These are phyloP conservation scores for Salvia sclarea DNA, from an alignment of 305 asterid species.

Conservation along the genomic window DNA sequence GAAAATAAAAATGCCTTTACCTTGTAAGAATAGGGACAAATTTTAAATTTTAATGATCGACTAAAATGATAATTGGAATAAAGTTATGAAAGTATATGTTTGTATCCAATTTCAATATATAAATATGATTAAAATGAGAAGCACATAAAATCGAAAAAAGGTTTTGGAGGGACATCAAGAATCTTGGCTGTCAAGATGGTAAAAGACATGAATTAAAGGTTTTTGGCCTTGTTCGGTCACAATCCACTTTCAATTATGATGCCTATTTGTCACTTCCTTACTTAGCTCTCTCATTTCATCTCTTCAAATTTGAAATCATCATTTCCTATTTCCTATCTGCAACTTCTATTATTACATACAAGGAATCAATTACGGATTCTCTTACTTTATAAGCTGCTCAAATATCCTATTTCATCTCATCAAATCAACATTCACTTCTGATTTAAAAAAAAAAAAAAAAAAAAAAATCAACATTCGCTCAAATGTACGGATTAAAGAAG, in stretches of 20 bases:
- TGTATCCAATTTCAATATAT: not conserved
- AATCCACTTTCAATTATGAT: constrained; percentile 6
- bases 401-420: not conserved
- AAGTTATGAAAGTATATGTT: too few species aligned
- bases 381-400: too few species aligned
- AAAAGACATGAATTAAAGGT: constrained; percentile 24
- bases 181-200: constrained; percentile 31
- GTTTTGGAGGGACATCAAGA: constrained; percentile 22
- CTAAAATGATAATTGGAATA: too few species aligned
- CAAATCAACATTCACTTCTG: not conserved
- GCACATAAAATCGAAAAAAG: not conserved
- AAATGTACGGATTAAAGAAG: too few species aligned
- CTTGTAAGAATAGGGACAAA: too few species aligned
- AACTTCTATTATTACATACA: too few species aligned
- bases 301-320: not conserved
- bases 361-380: too few species aligned
- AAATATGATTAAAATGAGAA: not conserved
- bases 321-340: too few species aligned
- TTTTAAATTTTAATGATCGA: too few species aligned
- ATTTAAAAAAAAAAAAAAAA: too few species aligned
- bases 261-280: constrained; percentile 15
- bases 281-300: not conserved
- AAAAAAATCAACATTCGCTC: not conserved
- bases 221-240: constrained; percentile 23
- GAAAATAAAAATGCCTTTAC: too few species aligned